These are phyloP conservation scores for Tetradesmus obliquus DNA, from an alignment of 139 green algal species.

Conservation along the genomic window DNA sequence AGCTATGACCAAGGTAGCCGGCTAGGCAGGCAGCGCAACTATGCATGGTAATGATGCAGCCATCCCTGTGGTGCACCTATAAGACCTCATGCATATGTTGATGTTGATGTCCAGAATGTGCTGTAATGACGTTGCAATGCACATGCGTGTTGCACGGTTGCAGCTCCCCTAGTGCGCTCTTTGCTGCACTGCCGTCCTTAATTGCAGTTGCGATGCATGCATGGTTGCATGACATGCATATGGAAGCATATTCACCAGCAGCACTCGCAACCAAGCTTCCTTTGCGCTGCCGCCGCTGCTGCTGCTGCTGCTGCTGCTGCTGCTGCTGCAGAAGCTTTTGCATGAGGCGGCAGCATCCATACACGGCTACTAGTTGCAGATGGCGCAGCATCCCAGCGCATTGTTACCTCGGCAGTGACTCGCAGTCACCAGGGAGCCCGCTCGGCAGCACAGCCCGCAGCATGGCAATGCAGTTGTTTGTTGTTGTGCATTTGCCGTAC, in stretches of 20 bases:
- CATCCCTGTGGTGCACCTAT: background rate
- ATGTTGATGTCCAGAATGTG: background rate
- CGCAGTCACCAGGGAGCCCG: background rate
- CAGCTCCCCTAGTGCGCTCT: no score
- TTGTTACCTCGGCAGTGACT: background rate
- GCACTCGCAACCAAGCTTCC: no score
- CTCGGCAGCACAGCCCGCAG: background rate
- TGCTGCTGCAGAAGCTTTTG: slow-evolving; percentile 49
- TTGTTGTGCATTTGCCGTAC: no score
- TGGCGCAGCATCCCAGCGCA: no score
- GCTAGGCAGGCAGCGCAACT: background rate
- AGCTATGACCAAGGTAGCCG: slow-evolving; percentile 51
- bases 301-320: background rate
- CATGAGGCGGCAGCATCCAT: slow-evolving; percentile 66
- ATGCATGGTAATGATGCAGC: background rate
- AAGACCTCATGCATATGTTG: background rate
- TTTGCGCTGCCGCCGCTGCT: no score
- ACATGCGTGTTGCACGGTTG: no score
- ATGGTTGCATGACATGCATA: no score
- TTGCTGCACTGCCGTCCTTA: no score
- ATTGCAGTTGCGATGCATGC: no score
- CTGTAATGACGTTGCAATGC: background rate
- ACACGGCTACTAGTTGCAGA: slow-evolving; percentile 45
- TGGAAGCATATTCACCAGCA: no score
- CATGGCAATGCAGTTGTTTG: background rate